Evolutionary conservation across 768 basidiomycete species (phyloP).

Genomic region (Kondoa malvinella): DNA sequence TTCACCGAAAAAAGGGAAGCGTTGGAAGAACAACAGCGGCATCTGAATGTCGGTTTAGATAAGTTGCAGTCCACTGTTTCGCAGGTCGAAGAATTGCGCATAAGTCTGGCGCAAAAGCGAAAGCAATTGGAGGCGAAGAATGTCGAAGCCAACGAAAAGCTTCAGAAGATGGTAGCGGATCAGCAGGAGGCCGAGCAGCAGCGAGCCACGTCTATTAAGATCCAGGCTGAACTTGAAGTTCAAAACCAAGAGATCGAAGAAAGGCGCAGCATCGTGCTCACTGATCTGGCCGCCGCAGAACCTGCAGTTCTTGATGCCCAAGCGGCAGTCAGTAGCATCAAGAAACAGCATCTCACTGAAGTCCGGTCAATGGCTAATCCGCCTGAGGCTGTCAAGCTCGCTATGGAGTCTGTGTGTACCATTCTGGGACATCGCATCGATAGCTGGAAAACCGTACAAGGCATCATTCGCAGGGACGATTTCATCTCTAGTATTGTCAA

Average conservation of each 20-base stretch:
- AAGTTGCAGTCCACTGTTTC: slow-evolving; percentile 89
- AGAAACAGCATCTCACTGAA: slow-evolving; percentile 85
- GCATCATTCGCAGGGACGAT: slow-evolving; percentile 86
- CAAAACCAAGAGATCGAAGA: slow-evolving; percentile 80
- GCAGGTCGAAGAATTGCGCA: slow-evolving; percentile 88
- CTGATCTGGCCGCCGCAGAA: slow-evolving; percentile 90
- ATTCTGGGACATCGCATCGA: slow-evolving; percentile 93
- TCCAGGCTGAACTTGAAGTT: slow-evolving; percentile 78
- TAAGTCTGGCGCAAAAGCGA: slow-evolving; percentile 84
- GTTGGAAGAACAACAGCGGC: slow-evolving; percentile 93
- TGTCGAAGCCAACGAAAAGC: slow-evolving; percentile 87
- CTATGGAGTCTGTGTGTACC: slow-evolving; percentile 97
- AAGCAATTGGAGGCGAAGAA: slow-evolving; percentile 84
- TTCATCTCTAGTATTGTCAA: slow-evolving; percentile 91
- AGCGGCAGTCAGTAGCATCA: slow-evolving; percentile 91
- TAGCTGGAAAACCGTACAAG: slow-evolving; percentile 87
- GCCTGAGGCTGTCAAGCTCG: slow-evolving; percentile 88
- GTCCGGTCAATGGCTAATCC: slow-evolving; percentile 97
- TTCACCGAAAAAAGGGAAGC: slow-evolving; percentile 94
- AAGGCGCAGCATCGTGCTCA: slow-evolving; percentile 72
- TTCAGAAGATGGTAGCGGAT: slow-evolving; percentile 92
- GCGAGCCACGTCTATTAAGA: slow-evolving; percentile 87
- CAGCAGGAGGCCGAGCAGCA: slow-evolving; percentile 98
- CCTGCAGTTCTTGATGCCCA: slow-evolving; percentile 92
- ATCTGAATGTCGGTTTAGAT: slow-evolving; percentile 92